Base-by-base conservation (phyloP, 495 filamentous ascomycete species). In the Entonaema liquescens region DNA sequence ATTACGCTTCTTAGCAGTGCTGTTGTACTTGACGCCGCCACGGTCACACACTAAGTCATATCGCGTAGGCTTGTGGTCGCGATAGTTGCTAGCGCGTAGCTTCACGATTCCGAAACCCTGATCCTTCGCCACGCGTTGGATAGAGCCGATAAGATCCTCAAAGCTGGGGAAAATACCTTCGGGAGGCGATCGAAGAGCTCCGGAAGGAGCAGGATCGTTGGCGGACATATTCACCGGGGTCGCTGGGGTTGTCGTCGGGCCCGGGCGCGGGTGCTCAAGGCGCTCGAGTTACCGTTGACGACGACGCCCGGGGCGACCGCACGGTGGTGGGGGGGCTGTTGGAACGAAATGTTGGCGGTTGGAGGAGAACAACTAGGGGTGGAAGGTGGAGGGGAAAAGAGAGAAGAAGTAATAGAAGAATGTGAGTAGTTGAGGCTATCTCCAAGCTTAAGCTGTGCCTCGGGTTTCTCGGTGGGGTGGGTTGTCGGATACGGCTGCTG, bases 21-120 rank as follows among this genome's bases (percentile, higher is more conserved):
- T 85, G 74, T 63, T 81, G 75, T 85, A 85, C 71, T 84, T 84
- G 72, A 85, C 83, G 9, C 83, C 83, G 35, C 83, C 83, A 33
- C 83, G 82, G 57, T 85, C 83, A 73, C 83, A 85, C 2, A 85
- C 83, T 0, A 85, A 73, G 40, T 85, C 83, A 70, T 84, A 85
- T 21, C 83, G 78, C 21, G 83, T 85, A 0, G 83, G 81, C 63
- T 84, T 85, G 28, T 78, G 75, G 19, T 85, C 83, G 6, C 83
- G 81, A 54, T 85, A 85, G 53, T 85, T 85, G 76, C 80, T 83
- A 0, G 83, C 80, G 5, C 83, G 81, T 0, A 85, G 75, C 78
- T 85, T 85, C 38, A 85, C 83, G 2, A 85, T 76, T 21, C 79
- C 79, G 61, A 83, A 85, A 49, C 83, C 83, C 56, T 84, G 82